phyloP scores from a whole-genome alignment of 2,329 filamentous ascomycete genomes.

The Neonectria coccinea region DNA sequence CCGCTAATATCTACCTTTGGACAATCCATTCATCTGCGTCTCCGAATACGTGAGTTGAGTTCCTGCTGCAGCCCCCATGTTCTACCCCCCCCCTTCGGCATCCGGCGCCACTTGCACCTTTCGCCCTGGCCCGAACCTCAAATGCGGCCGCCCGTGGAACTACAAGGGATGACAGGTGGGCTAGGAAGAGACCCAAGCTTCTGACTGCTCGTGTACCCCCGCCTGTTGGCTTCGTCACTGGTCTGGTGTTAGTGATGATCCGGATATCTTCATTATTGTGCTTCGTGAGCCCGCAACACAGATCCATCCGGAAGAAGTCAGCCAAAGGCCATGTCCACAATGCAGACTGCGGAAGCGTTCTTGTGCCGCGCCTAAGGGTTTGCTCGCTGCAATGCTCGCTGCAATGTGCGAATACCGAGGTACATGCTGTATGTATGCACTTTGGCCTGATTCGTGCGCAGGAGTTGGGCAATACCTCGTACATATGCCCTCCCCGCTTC shows the following conservation, averaged over 20 bases:
- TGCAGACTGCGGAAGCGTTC: conserved; percentile 2
- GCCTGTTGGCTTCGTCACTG: background rate
- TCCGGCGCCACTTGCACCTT: conserved; percentile 20
- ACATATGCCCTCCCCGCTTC: conserved; percentile 10
- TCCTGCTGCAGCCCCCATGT: conserved; percentile 5
- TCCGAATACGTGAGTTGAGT: background rate
- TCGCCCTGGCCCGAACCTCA: conserved; percentile 6
- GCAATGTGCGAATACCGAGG: background rate
- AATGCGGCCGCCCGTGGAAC: conserved; percentile 12
- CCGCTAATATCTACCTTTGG: background rate
- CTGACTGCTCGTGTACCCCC: conserved; percentile 14
- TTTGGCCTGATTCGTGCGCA: conserved; percentile 15
- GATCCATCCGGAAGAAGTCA: background rate
- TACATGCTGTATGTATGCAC: conserved; percentile 18
- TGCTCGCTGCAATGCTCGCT: conserved; percentile 10
- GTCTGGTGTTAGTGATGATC: conserved; percentile 12
- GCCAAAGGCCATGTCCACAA: background rate
- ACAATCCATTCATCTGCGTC: background rate
- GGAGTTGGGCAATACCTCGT: conserved; percentile 3
- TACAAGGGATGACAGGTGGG: conserved; percentile 6
- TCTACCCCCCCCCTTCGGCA: background rate
- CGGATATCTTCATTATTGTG: background rate
- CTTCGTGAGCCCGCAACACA: background rate
- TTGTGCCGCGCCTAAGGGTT: conserved; percentile 7
- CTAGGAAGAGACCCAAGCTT: conserved; percentile 15